A percentile compares a stretch with the other conserved stretches of the same genome.
Conservation (phyloP, 75 land plant genomes). For the Chamaecyparis obtusa region DNA sequence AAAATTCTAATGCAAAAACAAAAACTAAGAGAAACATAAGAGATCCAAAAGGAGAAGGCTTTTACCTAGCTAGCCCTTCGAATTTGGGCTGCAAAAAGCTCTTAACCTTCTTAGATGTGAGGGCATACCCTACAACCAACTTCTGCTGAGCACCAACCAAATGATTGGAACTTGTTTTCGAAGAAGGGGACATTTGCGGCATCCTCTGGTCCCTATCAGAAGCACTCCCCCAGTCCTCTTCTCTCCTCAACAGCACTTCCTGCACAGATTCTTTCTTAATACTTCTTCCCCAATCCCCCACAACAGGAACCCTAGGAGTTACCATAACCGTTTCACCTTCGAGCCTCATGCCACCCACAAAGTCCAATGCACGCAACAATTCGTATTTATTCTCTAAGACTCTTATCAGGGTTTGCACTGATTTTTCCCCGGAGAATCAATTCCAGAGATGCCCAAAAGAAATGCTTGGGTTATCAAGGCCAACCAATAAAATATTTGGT, state of each 20-base stretch:
- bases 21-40: not conserved
- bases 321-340: constrained; percentile 15
- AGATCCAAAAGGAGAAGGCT: not conserved
- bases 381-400: not conserved
- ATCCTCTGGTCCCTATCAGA: not conserved
- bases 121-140: constrained; percentile 70
- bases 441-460: not conserved
- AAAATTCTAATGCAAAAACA: not conserved
- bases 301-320: constrained; percentile 7
- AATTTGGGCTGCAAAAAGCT: constrained; percentile 79
- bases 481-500: not conserved
- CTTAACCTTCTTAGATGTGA: constrained; percentile 68
- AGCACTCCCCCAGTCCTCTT: not conserved
- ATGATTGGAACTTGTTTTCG: not conserved
- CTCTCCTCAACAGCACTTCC: not conserved
- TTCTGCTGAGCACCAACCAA: constrained; percentile 4
- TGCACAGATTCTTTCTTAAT: constrained; percentile 6
- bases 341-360: constrained; percentile 12
- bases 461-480: not conserved
- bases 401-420: not conserved
- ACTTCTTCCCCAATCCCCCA: constrained; percentile 13
- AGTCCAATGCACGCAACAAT: not conserved
- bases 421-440: not conserved
- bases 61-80: constrained; percentile 52
- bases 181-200: not conserved